Evolutionary conservation across 2,329 filamentous ascomycete genomes (phyloP).

Genomic region (Trichophyton schoenleinii): DNA sequence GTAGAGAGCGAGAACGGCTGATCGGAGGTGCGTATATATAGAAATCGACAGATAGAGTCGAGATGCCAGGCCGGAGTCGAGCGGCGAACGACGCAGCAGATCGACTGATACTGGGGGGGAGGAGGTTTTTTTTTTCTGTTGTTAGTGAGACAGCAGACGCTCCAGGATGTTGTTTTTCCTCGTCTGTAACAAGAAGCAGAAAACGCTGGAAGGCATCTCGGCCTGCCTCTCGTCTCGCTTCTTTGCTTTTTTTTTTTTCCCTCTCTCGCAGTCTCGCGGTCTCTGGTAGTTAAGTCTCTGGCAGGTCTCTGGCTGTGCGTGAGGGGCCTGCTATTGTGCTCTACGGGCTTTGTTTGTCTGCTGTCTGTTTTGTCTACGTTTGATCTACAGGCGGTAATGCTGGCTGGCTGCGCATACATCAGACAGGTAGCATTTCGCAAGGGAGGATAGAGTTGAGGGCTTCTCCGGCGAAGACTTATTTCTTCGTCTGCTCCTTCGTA

Average conservation of each 20-base stretch:
- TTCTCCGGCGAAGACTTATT: background rate
- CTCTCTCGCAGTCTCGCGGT: background rate
- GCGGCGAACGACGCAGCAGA: background rate
- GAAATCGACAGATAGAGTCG: background rate
- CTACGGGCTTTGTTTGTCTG: too few species aligned
- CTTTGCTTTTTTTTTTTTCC: background rate
- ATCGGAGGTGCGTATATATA: too few species aligned
- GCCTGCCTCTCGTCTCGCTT: background rate
- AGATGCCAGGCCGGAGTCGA: background rate
- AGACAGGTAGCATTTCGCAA: background rate
- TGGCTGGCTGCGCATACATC: background rate
- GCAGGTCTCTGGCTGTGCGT: too few species aligned
- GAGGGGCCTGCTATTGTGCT: too few species aligned
- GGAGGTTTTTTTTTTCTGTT: background rate
- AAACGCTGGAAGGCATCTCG: background rate
- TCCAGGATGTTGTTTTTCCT: background rate
- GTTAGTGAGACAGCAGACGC: constrained; percentile 3
- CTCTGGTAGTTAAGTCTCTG: too few species aligned
- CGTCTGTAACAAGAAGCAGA: background rate
- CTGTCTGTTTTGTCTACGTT: background rate
- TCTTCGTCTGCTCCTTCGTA: background rate
- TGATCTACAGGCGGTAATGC: background rate
- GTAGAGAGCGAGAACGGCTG: too few species aligned
- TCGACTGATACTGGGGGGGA: background rate
- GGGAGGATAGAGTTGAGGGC: background rate